Evolutionary conservation across 345 rosid species (phyloP), one percentile per base, ranked within the genome.

Genomic region (Eucalyptus sp.): DNA sequence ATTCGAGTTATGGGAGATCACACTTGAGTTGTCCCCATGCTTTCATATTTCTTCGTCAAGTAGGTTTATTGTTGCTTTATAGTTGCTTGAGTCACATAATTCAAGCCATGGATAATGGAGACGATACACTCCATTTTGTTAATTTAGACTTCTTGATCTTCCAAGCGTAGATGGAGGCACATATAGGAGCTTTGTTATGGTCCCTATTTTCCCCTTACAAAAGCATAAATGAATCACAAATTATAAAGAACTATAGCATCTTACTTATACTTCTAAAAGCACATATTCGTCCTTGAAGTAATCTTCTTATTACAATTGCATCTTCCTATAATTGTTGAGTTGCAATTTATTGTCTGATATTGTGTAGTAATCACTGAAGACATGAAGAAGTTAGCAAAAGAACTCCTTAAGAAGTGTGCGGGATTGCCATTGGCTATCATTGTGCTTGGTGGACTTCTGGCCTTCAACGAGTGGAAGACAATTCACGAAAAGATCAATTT

Each of bases 401-500:
- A 90, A 44, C 92, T 93, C 91, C 88, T 91, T 50, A 84, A 87
- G 24, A 92, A 86, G 81, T 91, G 93, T 79, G 90, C 89, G 58
- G 92, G 93, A 25, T 86, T 92, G 50, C 94, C 94, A 1, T 71
- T 93, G 86, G 93, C 94, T 9, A 46, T 92, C 48, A 50, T 88
- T 49, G 94, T 89, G 89, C 93, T 93, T 18, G 93, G 93, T 31
- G 94, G 93, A 79, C 87, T 92, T 25, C 17, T 93, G 83, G 93
- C 88, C 5, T 0, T 25, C 51, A 56, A 80, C 5, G 89, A 90
- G 16, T 92, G 92, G 93, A 80, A 92, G 17, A 64, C 17, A 29
- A 89, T 89, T 50, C 48, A 86, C 16, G 14, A 31, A 87, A 90
- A 87, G 25, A 86, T 92, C 64, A 66, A 62, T 48, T 60, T 88